A percentile compares a stretch with the other conserved stretches of the same genome.
Conservation (phyloP, 75 land plant species). For the Picea glauca region DNA sequence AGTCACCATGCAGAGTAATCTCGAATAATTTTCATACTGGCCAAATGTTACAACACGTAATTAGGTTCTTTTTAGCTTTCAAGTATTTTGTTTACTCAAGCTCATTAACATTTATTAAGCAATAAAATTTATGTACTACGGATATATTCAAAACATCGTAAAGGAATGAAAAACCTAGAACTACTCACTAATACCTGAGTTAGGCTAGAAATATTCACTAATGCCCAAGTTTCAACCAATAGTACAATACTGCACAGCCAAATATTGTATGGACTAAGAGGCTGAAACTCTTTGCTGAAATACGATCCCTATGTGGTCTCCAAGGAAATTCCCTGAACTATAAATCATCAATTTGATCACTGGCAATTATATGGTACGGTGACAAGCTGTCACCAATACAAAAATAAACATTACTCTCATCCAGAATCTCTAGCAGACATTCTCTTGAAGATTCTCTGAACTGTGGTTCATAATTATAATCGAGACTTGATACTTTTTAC, state of each 20-base stretch:
- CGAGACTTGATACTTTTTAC: slow-evolving; percentile 6
- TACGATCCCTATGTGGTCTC: background rate
- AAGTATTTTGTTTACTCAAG: no score
- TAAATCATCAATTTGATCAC: background rate
- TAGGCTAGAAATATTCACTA: background rate
- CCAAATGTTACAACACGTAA: no score
- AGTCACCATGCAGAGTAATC: no score
- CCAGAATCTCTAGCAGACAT: background rate
- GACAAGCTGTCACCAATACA: background rate
- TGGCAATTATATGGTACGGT: background rate
- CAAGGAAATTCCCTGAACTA: background rate
- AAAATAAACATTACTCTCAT: background rate
- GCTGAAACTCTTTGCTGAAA: background rate
- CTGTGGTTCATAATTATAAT: background rate
- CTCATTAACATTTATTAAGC: no score
- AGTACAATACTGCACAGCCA: background rate
- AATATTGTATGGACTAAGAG: background rate
- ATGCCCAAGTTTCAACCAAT: background rate
- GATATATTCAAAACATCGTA: no score
- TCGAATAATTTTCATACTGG: no score
- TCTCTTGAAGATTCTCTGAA: background rate
- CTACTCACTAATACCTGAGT: no score
- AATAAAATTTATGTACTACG: no score
- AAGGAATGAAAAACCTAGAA: no score
- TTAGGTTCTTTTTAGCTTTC: no score